These are phyloP conservation scores for Paecilomyces sp. DNA, from an alignment of 2,329 filamentous ascomycete species.

Conservation along the genomic window DNA sequence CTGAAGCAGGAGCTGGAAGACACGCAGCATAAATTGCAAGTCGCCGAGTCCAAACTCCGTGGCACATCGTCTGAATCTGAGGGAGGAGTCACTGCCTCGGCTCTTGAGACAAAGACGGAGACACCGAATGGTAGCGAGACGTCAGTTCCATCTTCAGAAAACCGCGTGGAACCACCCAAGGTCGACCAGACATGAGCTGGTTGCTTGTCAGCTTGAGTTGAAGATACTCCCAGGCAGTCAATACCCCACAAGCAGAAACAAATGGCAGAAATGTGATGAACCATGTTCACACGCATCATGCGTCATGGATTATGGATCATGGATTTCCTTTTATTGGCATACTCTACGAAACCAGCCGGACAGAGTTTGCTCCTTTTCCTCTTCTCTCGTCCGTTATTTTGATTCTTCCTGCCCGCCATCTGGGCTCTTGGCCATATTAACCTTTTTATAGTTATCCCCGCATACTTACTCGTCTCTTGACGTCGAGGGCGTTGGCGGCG, in stretches of 20 bases:
- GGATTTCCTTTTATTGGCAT: not conserved
- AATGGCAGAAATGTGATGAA: not conserved
- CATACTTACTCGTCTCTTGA: not conserved
- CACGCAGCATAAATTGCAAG: slow-evolving; percentile 56
- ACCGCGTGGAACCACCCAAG: not conserved
- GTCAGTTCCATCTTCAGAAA: not conserved
- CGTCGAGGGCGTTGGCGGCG: not conserved
- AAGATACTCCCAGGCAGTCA: not conserved
- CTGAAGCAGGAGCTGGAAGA: slow-evolving; percentile 66
- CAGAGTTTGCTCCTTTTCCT: not conserved
- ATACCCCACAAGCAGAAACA: not conserved
- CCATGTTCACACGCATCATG: not conserved
- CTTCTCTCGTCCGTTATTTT: not conserved
- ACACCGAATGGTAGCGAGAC: not conserved
- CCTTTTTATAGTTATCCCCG: not conserved
- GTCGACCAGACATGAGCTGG: not conserved
- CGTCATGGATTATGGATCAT: not conserved
- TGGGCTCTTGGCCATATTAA: not conserved
- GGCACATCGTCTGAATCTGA: slow-evolving; percentile 2
- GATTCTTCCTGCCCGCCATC: not conserved
- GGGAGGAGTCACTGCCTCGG: not conserved
- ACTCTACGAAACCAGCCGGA: not conserved
- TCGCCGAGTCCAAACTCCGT: slow-evolving; percentile 56
- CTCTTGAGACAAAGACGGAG: not conserved
- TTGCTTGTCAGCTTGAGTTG: not conserved